These are phyloP conservation scores for Panaeolus cyanescens DNA, from an alignment of 768 basidiomycete genomes.

Conservation along the genomic window DNA sequence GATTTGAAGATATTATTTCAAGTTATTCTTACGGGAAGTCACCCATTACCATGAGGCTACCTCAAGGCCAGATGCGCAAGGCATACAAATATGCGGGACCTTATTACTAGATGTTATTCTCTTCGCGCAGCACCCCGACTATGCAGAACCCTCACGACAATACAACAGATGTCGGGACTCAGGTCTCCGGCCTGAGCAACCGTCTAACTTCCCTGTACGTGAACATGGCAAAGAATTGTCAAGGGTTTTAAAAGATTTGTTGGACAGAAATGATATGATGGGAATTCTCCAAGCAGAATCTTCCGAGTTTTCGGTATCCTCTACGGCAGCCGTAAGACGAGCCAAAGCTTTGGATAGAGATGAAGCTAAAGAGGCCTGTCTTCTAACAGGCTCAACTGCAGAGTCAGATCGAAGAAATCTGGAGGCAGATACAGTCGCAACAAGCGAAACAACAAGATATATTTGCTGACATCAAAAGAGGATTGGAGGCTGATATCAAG, in stretches of 20 bases:
- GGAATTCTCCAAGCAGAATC: not conserved
- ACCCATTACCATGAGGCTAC: conserved; percentile 20
- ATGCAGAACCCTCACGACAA: not conserved
- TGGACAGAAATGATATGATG: not conserved
- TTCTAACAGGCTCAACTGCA: conserved; percentile 10
- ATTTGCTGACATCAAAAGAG: conserved; percentile 12
- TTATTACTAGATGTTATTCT: not conserved
- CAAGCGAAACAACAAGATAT: conserved; percentile 10
- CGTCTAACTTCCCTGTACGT: not conserved
- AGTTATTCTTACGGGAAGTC: not conserved
- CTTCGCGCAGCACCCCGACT: not conserved
- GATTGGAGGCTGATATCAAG: conserved; percentile 18
- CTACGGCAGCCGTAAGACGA: not conserved
- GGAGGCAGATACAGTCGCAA: conserved; percentile 20
- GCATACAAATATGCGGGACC: not conserved
- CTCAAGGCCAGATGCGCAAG: conserved; percentile 23
- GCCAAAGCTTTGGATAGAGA: not conserved
- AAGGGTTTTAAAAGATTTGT: not conserved
- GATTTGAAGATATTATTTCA: not conserved
- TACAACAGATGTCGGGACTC: not conserved
- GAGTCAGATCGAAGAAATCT: conserved; percentile 19
- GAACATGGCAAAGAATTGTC: not conserved
- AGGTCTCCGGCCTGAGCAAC: not conserved
- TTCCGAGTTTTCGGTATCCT: not conserved
- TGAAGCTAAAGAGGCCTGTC: not conserved